Conservation (phyloP, 1,284 basidiomycete genomes). For the Ustilago trichophora region DNA sequence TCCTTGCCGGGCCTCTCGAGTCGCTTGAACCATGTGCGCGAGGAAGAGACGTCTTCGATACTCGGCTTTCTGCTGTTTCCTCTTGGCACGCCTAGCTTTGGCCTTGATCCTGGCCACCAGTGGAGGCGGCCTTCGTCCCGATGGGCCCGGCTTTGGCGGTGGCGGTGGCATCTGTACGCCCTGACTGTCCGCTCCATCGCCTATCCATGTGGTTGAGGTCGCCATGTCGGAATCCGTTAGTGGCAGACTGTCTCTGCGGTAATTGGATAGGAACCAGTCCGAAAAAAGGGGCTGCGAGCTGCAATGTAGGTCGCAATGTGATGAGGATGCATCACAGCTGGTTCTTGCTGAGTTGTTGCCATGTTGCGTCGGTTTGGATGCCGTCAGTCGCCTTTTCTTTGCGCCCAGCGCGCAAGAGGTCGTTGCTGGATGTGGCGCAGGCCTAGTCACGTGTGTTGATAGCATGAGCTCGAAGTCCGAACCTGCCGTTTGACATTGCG, state of each 20-base stretch:
- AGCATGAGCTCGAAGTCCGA: too few species aligned
- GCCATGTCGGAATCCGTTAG: neutral
- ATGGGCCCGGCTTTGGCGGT: slow-evolving; percentile 18
- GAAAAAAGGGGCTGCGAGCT: neutral
- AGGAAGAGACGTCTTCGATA: slow-evolving; percentile 30
- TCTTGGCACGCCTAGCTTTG: slow-evolving; percentile 28
- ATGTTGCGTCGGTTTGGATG: too few species aligned
- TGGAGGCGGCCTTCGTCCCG: slow-evolving; percentile 21
- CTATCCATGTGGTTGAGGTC: neutral
- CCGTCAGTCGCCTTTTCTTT: neutral
- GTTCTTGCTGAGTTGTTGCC: neutral
- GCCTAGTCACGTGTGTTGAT: too few species aligned
- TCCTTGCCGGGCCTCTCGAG: slow-evolving; percentile 10
- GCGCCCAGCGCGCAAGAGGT: too few species aligned
- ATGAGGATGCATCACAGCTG: too few species aligned
- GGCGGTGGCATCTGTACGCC: slow-evolving; percentile 19
- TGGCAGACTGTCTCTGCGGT: neutral
- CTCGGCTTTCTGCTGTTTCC: slow-evolving; percentile 37
- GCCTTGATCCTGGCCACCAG: slow-evolving; percentile 21
- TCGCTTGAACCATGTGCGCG: slow-evolving; percentile 19
- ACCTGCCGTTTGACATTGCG: too few species aligned
- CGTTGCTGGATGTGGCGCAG: too few species aligned
- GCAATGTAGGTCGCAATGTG: neutral
- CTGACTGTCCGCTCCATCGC: neutral
- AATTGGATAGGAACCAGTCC: neutral